Conservation (phyloP, 495 filamentous ascomycete species). For the Daldinia caldariorum region DNA sequence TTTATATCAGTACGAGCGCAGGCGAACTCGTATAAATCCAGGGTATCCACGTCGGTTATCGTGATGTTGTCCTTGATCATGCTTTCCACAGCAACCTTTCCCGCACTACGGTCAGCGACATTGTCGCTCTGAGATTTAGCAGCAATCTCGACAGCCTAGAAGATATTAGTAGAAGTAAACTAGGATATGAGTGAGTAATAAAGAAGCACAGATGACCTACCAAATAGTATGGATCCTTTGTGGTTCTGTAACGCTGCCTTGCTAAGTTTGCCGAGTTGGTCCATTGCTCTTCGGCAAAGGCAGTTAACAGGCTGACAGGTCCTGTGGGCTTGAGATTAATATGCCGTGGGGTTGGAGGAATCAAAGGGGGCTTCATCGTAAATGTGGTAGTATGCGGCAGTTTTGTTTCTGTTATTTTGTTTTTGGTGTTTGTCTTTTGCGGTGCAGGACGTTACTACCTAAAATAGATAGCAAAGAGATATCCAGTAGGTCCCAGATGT, state of each 20-base stretch:
- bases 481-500: neutral
- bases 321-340: slow-evolving; percentile 47
- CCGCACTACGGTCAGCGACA: slow-evolving; percentile 47
- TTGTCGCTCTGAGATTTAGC: slow-evolving; percentile 58
- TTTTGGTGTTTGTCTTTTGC: neutral
- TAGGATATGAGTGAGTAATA: neutral
- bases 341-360: slow-evolving; percentile 10
- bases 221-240: slow-evolving; percentile 60
- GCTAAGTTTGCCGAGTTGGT: slow-evolving; percentile 53
- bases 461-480: too few species aligned
- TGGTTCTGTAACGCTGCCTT: slow-evolving; percentile 50
- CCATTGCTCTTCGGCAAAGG: slow-evolving; percentile 58
- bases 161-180: slow-evolving; percentile 16
- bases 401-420: neutral
- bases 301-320: slow-evolving; percentile 52
- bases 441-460: too few species aligned
- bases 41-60: slow-evolving; percentile 51
- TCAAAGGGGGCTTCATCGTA: slow-evolving; percentile 21
- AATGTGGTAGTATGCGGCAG: neutral
- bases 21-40: slow-evolving; percentile 58
- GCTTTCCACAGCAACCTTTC: slow-evolving; percentile 50
- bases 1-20: slow-evolving; percentile 18
- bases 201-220: slow-evolving; percentile 34
- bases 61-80: slow-evolving; percentile 52
- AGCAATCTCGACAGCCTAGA: slow-evolving; percentile 55